These are phyloP conservation scores for Neurospora tetrasperma DNA, from an alignment of 495 filamentous ascomycete species.

Conservation along the genomic window DNA sequence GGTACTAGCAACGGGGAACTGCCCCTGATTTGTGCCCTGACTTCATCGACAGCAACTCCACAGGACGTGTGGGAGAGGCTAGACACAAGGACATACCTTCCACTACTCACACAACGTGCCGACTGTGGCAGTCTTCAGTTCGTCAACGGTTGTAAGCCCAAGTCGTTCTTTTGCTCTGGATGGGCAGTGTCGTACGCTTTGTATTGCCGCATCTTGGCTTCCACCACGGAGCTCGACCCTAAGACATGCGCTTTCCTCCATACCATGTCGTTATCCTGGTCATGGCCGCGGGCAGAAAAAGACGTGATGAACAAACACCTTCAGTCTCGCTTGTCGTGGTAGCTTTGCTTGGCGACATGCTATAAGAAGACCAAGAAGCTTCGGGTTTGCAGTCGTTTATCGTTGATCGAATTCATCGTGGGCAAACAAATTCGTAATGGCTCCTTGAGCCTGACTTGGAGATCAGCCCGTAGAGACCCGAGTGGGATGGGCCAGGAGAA, in stretches of 20 bases:
- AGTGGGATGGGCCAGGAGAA: not conserved
- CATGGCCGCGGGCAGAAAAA: not conserved
- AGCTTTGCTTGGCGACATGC: not conserved
- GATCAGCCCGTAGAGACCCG: not conserved
- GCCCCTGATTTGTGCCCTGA: not conserved
- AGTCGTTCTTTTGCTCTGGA: not conserved
- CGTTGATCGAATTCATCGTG: not conserved
- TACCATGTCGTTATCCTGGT: not conserved
- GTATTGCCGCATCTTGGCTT: not conserved
- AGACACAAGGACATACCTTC: not conserved
- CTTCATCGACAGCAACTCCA: not conserved
- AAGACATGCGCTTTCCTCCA: not conserved
- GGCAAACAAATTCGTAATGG: not conserved
- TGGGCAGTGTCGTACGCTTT: not conserved
- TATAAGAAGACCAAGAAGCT: not conserved
- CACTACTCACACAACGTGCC: not conserved
- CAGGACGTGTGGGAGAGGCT: not conserved
- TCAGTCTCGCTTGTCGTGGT: not conserved
- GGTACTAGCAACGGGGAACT: not conserved
- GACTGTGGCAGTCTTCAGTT: not conserved
- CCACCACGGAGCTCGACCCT: not conserved
- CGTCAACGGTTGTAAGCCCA: not conserved
- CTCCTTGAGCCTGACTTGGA: not conserved
- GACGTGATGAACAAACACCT: not conserved
- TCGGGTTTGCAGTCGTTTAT: not conserved